Conservation (phyloP, 2,329 filamentous ascomycete species). For the Ascochyta pisi region DNA sequence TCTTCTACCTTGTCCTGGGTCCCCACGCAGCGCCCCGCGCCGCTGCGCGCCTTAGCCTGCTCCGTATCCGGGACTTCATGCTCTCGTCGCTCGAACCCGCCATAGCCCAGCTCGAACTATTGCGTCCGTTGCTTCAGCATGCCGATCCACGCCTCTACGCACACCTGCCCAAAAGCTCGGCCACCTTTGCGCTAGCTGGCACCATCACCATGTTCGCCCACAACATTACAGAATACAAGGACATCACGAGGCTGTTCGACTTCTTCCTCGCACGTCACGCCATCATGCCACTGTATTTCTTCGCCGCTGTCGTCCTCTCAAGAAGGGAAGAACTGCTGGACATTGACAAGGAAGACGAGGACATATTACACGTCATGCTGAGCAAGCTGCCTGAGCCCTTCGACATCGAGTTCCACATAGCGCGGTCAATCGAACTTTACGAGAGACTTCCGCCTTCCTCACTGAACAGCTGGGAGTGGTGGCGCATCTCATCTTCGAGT, state of each 20-base stretch:
- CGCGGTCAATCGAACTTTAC: slow-evolving; percentile 69
- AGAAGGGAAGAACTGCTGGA: slow-evolving; percentile 85
- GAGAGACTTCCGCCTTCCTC: slow-evolving; percentile 72
- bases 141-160: slow-evolving; percentile 74
- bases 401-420: slow-evolving; percentile 79
- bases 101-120: slow-evolving; percentile 81
- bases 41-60: slow-evolving; percentile 80
- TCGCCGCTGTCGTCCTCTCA: slow-evolving; percentile 75
- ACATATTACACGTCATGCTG: slow-evolving; percentile 89
- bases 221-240: slow-evolving; percentile 87
- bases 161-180: slow-evolving; percentile 80
- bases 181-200: slow-evolving; percentile 92
- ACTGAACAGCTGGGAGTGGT: slow-evolving; percentile 71
- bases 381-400: slow-evolving; percentile 84
- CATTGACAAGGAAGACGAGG: slow-evolving; percentile 74
- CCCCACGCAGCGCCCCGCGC: slow-evolving; percentile 65
- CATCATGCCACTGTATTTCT: slow-evolving; percentile 89
- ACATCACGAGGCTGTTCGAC: slow-evolving; percentile 91
- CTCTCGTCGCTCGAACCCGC: slow-evolving; percentile 84
- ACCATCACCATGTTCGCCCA: slow-evolving; percentile 97
- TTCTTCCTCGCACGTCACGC: slow-evolving; percentile 86
- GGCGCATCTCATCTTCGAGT: slow-evolving; percentile 73
- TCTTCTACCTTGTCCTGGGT: slow-evolving; percentile 85
- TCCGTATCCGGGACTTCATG: slow-evolving; percentile 98
- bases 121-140: slow-evolving; percentile 78